Percentiles rank a stretch among this genome's conserved stretches.
Conservation (phyloP, 129 eudicot species). For the Escallonia herrerae region DNA sequence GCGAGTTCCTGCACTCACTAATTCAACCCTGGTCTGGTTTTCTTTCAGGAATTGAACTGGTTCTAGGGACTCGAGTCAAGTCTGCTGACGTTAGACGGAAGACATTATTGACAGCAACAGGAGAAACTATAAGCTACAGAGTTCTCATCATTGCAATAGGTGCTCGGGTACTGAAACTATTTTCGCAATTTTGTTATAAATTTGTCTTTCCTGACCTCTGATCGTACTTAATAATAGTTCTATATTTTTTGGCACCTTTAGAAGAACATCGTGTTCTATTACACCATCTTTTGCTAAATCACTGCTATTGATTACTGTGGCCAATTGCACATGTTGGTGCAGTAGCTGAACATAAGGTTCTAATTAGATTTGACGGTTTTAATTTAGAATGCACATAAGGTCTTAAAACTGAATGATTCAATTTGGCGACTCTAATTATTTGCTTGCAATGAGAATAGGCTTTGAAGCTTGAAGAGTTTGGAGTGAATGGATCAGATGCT, state of each 20-base stretch:
- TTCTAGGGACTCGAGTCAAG: conserved; percentile 77
- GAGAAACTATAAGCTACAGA: conserved; percentile 94
- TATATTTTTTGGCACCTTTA: too few relatives aligned
- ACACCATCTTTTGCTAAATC: too few relatives aligned
- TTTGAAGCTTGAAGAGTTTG: conserved; percentile 96
- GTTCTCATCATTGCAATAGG: conserved; percentile 92
- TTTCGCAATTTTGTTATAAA: background rate
- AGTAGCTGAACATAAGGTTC: too few relatives aligned
- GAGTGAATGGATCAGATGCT: conserved; percentile 85
- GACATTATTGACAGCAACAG: conserved; percentile 75
- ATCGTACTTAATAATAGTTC: background rate
- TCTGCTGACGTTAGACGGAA: conserved; percentile 92
- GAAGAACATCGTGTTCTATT: too few relatives aligned
- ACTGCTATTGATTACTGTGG: background rate
- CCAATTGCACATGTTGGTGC: background rate
- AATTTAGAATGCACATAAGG: too few relatives aligned
- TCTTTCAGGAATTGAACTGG: conserved; percentile 74
- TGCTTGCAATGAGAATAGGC: conserved; percentile 42
- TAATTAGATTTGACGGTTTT: too few relatives aligned
- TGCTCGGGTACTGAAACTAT: conserved; percentile 83
- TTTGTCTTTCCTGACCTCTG: background rate
- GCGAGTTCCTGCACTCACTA: background rate
- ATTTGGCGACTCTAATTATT: conserved; percentile 11
- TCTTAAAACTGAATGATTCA: background rate
- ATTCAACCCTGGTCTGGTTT: background rate